Evolutionary conservation across 805 yeast genomes (phyloP), one percentile per base, ranked within the genome.

Genomic region (Starmerella bombicola): DNA sequence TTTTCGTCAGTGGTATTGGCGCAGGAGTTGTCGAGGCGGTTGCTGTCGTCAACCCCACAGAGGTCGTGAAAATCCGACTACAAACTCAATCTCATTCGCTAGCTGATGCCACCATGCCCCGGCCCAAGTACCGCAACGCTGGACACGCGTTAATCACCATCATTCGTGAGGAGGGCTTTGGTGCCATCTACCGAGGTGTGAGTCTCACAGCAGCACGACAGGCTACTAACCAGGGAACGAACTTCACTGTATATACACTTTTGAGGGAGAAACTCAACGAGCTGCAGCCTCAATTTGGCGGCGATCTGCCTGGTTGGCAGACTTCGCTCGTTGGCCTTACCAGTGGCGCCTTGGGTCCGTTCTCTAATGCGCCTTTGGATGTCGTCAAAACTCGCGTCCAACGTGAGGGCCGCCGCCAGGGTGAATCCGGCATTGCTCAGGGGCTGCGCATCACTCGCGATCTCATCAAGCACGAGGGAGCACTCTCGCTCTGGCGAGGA

Each of bases 21-120:
- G 97, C 98, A 16, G 98, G 98, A 66, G 68, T 83, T 58, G 83
- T 95, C 37, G 98, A 88, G 64, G 95, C 97, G 2, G 86, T 91
- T 42, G 64, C 80, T 45, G 88, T 88, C 43, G 98, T 88, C 31
- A 91, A 84, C 60, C 97, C 97, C 33, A 88, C 85, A 80, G 98
- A 88, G 62, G 96, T 91, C 47, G 93, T 88, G 50, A 88, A 88
- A 64, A 88, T 88, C 58, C 73, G 98, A 63, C 72, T 88, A 58
- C 98, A 88, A 65, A 94, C 97, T 15, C 98, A 88, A 66, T 80
- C 78, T 51, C 88, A 83, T 59, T 80, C 93, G 33, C 71, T 86
- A 74, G 76, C 78, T 40, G 94, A 83, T 57, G 93, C 93, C 16
- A 64, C 76, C 17, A 75, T 73, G 51, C 70, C 73, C 23, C 46